Conservation (phyloP, 164 flowering plant genomes). For the Aristolochia contorta region DNA sequence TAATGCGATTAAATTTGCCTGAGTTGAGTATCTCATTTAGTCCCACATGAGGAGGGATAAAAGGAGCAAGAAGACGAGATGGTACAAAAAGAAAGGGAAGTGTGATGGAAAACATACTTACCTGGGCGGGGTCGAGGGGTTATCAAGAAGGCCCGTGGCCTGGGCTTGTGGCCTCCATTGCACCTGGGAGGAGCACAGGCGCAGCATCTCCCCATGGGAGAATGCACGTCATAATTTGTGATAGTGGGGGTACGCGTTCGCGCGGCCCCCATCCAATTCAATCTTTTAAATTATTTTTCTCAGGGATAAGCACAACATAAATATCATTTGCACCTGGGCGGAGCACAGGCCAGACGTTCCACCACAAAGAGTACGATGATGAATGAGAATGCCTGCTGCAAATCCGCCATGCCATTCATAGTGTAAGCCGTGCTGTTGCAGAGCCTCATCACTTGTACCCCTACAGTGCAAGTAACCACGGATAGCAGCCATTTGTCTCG, state of each 20-base stretch:
- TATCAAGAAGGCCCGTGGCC: conserved; percentile 23
- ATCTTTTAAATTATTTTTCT: too few species aligned
- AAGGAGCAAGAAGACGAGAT: neutral
- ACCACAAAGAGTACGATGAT: conserved; percentile 89
- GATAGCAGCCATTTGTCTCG: too few species aligned
- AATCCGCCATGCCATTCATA: conserved; percentile 98
- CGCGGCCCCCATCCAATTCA: neutral
- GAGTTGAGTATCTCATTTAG: neutral
- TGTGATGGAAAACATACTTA: conserved; percentile 2
- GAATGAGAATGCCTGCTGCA: conserved; percentile 95
- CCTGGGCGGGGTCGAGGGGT: conserved; percentile 26
- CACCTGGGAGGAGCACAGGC: conserved; percentile 13
- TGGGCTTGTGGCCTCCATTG: conserved; percentile 15
- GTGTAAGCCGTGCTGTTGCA: conserved; percentile 66
- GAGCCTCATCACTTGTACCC: conserved; percentile 84
- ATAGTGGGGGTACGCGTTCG: conserved; percentile 5
- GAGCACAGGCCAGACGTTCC: conserved; percentile 69
- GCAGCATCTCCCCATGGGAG: conserved; percentile 6
- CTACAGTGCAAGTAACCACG: conserved; percentile 30
- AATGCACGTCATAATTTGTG: conserved; percentile 5
- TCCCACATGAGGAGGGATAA: neutral
- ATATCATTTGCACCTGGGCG: too few species aligned
- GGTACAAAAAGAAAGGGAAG: neutral
- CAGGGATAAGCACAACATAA: too few species aligned
- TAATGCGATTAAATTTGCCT: too few species aligned